Conservation (phyloP, 768 basidiomycete genomes). For the Mycena galericulata region DNA sequence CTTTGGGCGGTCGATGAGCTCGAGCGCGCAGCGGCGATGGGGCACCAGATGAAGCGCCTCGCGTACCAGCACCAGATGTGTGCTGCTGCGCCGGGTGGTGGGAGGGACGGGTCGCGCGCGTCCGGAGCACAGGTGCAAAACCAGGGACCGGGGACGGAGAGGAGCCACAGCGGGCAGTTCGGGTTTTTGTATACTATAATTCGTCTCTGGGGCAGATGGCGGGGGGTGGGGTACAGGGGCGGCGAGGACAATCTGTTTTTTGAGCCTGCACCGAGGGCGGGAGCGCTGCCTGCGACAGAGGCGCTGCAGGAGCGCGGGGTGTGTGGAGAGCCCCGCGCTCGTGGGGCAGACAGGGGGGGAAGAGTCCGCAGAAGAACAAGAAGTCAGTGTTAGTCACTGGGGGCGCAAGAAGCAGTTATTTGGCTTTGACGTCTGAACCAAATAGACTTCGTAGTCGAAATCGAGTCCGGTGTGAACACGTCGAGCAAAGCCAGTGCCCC, state of each 20-base stretch:
- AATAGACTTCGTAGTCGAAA: no score
- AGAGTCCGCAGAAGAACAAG: slow-evolving; percentile 9
- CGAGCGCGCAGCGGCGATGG: slow-evolving; percentile 83
- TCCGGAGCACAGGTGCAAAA: slow-evolving; percentile 45
- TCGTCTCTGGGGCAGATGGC: slow-evolving; percentile 61
- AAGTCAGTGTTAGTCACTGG: no score
- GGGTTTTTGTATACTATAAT: slow-evolving; percentile 83
- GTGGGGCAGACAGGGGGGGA: slow-evolving; percentile 4
- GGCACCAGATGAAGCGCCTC: slow-evolving; percentile 85
- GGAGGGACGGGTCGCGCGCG: slow-evolving; percentile 55
- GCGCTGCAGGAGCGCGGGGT: slow-evolving; percentile 21
- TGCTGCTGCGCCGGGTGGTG: slow-evolving; percentile 47
- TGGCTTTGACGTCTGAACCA: no score
- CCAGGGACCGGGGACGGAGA: slow-evolving; percentile 47
- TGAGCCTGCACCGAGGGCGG: slow-evolving; percentile 57
- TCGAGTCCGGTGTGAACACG: no score
- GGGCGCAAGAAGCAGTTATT: no score
- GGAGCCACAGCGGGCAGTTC: slow-evolving; percentile 72
- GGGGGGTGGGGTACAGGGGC: slow-evolving; percentile 51
- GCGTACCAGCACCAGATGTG: slow-evolving; percentile 88
- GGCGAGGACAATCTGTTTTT: slow-evolving; percentile 85
- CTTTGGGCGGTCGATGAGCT: slow-evolving; percentile 85
- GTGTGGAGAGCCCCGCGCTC: slow-evolving; percentile 25
- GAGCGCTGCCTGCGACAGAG: slow-evolving; percentile 26
- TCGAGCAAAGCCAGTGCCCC: no score